phyloP scores from a whole-genome alignment of 768 basidiomycete genomes.

The Leucocoprinus birnbaumii region DNA sequence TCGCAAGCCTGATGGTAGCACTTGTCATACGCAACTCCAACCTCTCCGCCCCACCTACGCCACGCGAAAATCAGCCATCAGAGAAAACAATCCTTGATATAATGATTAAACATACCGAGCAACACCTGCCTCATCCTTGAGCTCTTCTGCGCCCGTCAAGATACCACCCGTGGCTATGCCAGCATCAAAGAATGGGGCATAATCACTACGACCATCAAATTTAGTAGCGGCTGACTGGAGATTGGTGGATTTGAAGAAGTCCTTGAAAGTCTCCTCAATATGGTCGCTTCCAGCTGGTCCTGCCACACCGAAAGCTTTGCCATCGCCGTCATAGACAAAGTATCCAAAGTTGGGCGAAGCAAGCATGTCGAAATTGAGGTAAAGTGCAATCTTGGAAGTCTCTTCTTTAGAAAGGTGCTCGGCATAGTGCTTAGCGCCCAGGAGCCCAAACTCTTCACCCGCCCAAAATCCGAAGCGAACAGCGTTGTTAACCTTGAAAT shows the following conservation, averaged over 20 bases:
- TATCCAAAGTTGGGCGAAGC: constrained; percentile 27
- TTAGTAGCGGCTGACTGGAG: constrained; percentile 20
- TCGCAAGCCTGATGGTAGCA: constrained; percentile 30
- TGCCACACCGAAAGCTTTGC: constrained; percentile 23
- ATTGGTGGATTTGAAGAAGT: constrained; percentile 19
- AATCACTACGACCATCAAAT: constrained; percentile 27
- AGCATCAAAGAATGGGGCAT: constrained; percentile 28
- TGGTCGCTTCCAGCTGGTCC: constrained; percentile 27
- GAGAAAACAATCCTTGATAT: background rate
- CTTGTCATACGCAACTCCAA: constrained; percentile 24
- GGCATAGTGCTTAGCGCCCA: constrained; percentile 28
- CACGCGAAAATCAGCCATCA: no score
- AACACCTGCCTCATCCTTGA: constrained; percentile 24
- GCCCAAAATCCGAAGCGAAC: constrained; percentile 32
- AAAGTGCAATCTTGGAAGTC: constrained; percentile 25
- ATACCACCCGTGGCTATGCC: constrained; percentile 29
- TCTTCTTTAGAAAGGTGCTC: constrained; percentile 22
- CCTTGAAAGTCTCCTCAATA: constrained; percentile 27
- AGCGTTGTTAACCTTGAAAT: constrained; percentile 26
- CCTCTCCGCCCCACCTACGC: constrained; percentile 26
- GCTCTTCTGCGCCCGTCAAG: constrained; percentile 26
- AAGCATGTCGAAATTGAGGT: constrained; percentile 34
- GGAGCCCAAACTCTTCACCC: constrained; percentile 28
- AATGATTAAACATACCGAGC: constrained; percentile 14
- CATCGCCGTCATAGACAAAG: constrained; percentile 28